A percentile compares a stretch with the other conserved stretches of the same genome.
phyloP scores from a whole-genome alignment of 805 yeast species.

The Ogataea saltuana region DNA sequence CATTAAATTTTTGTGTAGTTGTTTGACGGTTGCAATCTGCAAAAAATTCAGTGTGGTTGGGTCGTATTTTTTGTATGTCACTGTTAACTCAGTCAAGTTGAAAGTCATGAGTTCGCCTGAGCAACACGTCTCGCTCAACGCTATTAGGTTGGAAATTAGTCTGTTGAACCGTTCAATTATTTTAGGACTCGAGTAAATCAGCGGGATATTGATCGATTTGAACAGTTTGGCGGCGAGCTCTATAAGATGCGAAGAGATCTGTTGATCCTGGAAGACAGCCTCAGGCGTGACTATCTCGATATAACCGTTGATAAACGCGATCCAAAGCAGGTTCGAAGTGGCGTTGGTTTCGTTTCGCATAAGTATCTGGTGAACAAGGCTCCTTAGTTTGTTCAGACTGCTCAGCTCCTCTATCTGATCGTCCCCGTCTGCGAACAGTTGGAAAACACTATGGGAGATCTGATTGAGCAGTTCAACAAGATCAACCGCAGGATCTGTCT shows the following conservation, averaged over 20 bases:
- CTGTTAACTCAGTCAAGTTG: slow-evolving; percentile 7
- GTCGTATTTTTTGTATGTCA: neutral
- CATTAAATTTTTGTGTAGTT: slow-evolving; percentile 1
- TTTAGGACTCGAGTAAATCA: slow-evolving; percentile 7
- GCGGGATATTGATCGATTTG: slow-evolving; percentile 6
- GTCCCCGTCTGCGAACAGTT: neutral
- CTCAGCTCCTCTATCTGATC: neutral
- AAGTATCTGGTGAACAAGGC: slow-evolving; percentile 12
- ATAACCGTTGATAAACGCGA: slow-evolving; percentile 14
- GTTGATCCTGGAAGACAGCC: slow-evolving; percentile 1
- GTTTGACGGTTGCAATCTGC: slow-evolving; percentile 10
- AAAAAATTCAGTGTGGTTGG: slow-evolving; percentile 10
- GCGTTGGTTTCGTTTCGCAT: slow-evolving; percentile 1
- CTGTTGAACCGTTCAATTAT: slow-evolving; percentile 11
- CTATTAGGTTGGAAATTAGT: slow-evolving; percentile 5
- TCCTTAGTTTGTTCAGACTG: slow-evolving; percentile 11
- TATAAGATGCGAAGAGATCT: slow-evolving; percentile 6
- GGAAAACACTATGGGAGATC: slow-evolving; percentile 1
- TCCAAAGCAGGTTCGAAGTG: slow-evolving; percentile 15
- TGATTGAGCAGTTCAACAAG: slow-evolving; percentile 4
- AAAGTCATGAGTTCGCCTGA: slow-evolving; percentile 8
- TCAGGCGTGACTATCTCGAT: slow-evolving; percentile 1
- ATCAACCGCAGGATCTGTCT: slow-evolving; percentile 7
- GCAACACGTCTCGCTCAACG: slow-evolving; percentile 2
- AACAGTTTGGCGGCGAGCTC: slow-evolving; percentile 13